Evolutionary conservation across 805 yeast genomes (phyloP), one percentile per base, ranked within the genome.

Genomic region (Wickerhamomyces strasburgensis): DNA sequence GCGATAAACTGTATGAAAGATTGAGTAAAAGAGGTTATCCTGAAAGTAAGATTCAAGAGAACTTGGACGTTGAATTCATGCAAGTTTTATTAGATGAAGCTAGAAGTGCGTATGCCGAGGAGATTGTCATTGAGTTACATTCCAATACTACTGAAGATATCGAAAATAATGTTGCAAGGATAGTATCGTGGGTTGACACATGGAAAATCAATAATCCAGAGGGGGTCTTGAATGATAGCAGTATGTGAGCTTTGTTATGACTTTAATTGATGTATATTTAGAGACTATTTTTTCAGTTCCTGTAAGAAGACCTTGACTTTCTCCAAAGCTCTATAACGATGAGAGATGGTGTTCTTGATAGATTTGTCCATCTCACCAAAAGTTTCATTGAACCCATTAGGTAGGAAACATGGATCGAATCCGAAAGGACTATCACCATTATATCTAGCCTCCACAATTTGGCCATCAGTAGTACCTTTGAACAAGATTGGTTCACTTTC

Each of bases 61-160:
- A 93, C 56, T 64, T 93, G 31, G 98, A 93, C 59, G 94, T 95
- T 42, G 99, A 93, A 62, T 93, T 93, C 47, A 93, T 93, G 98
- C 90, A 89, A 48, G 85, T 90, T 11, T 75, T 93, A 13, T 61
- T 79, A 31, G 83, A 81, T 46, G 98, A 93, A 48, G 98, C 98
- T 0, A 67, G 73, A 40, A 96, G 87, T 24, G 72, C 81, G 28
- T 93, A 87, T 54, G 83, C 72, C 23, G 78, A 79, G 30, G 85
- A 83, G 45, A 78, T 88, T 19, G 90, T 93, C 21, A 84, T 93
- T 29, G 93, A 84, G 51, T 70, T 93, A 43, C 65, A 62, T 31
- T 84, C 95, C 41, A 79, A 90, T 56, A 60, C 67, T 15, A 78
- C 75, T 13, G 93, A 83, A 37, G 80, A 87, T 30, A 73, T 89